Conservation (phyloP, 2,329 filamentous ascomycete genomes). For the Atkinsonella hypoxylon region DNA sequence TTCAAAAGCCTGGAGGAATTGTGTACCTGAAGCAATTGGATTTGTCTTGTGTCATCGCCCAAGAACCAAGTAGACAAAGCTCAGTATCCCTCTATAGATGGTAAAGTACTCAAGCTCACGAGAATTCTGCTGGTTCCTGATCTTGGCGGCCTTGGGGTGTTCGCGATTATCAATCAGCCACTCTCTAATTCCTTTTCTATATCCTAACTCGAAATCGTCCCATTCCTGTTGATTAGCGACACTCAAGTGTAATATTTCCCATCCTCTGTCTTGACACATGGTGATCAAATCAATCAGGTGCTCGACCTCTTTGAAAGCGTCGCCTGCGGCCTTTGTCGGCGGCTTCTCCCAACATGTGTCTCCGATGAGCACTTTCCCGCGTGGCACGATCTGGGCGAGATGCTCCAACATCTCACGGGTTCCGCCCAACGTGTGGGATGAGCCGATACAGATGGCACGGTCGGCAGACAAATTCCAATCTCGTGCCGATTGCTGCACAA, state of each 20-base stretch:
- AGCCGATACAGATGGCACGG: conserved; percentile 10
- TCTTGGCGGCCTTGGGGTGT: neutral
- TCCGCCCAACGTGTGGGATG: conserved; percentile 9
- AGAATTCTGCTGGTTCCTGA: conserved; percentile 1
- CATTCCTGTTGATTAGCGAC: conserved; percentile 8
- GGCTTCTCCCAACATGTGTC: conserved; percentile 9
- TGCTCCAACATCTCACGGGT: conserved; percentile 6
- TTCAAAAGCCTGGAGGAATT: neutral
- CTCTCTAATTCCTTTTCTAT: conserved; percentile 5
- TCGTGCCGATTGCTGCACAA: conserved; percentile 2
- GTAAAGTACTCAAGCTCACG: conserved; percentile 4
- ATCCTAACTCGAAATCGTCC: conserved; percentile 9
- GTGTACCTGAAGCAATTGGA: neutral
- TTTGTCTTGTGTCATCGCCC: conserved; percentile 1
- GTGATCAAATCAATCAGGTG: conserved; percentile 1
- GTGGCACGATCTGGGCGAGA: conserved; percentile 6
- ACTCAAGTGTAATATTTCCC: conserved; percentile 8
- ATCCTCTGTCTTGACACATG: conserved; percentile 7
- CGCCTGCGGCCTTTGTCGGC: conserved; percentile 2
- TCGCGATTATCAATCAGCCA: conserved; percentile 6
- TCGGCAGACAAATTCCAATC: neutral
- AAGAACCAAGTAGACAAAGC: conserved; percentile 7
- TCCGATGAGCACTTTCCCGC: conserved; percentile 8
- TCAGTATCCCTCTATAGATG: conserved; percentile 3
- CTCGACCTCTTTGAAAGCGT: conserved; percentile 3